Evolutionary conservation across 805 yeast species (phyloP).

Genomic region (Pichia eremophila): DNA sequence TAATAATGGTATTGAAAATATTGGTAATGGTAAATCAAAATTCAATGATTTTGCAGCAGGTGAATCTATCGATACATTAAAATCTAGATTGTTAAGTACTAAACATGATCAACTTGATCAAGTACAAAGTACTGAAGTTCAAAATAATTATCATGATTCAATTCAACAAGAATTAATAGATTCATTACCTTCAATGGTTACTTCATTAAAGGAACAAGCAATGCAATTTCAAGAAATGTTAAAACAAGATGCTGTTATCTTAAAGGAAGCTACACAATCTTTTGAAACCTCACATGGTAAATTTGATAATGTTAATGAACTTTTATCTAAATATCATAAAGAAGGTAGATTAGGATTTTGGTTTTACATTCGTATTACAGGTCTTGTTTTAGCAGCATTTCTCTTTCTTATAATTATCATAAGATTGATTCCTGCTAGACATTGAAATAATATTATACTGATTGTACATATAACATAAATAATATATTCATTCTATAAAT

Average conservation of each 20-base stretch:
- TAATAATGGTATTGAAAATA: background rate
- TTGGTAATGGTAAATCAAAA: background rate
- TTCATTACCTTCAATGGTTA: slow-evolving; percentile 25
- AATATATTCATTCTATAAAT: slow-evolving; percentile 11
- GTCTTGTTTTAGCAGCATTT: slow-evolving; percentile 18
- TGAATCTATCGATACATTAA: slow-evolving; percentile 21
- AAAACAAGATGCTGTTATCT: slow-evolving; percentile 24
- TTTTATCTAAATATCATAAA: slow-evolving; percentile 23
- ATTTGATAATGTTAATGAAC: slow-evolving; percentile 20
- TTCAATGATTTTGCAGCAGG: slow-evolving; percentile 2
- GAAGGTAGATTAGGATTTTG: slow-evolving; percentile 25
- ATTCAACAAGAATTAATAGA: slow-evolving; percentile 26
- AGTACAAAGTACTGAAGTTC: slow-evolving; percentile 15
- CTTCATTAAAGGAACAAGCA: slow-evolving; percentile 24
- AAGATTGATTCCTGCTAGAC: slow-evolving; percentile 28
- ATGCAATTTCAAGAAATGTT: slow-evolving; percentile 25
- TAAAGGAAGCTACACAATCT: slow-evolving; percentile 26
- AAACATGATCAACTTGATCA: slow-evolving; percentile 20
- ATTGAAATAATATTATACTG: too few species aligned
- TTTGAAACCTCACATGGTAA: slow-evolving; percentile 24
- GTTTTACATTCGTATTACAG: slow-evolving; percentile 24
- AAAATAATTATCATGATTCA: slow-evolving; percentile 24
- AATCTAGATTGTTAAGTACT: slow-evolving; percentile 22
- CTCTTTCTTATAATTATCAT: slow-evolving; percentile 20
- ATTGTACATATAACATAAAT: too few species aligned